Percentiles rank a stretch among this genome's conserved stretches.
Conservation (phyloP, 2,329 filamentous ascomycete species). For the Lachnum nothofagi region DNA sequence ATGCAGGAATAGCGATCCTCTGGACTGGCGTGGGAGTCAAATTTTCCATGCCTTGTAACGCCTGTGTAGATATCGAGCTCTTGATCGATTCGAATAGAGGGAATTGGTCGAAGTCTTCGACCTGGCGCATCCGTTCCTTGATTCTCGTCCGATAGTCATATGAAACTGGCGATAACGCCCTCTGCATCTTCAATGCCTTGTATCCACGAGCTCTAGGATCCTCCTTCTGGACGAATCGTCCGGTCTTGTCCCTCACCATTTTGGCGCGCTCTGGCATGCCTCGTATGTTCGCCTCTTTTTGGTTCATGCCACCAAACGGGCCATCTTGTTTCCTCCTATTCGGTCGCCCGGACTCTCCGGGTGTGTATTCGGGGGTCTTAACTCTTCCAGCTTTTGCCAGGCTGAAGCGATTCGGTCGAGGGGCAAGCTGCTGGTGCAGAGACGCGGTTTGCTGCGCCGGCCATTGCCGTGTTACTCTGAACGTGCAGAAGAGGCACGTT, state of each 20-base stretch:
- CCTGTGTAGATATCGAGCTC: conserved; percentile 66
- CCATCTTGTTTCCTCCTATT: conserved; percentile 41
- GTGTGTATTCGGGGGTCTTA: conserved; percentile 9
- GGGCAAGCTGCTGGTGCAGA: conserved; percentile 21
- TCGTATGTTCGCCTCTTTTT: conserved; percentile 43
- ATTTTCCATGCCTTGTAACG: conserved; percentile 68
- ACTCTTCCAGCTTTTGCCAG: conserved; percentile 24
- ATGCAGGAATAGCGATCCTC: conserved; percentile 75
- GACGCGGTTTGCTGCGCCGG: conserved; percentile 26
- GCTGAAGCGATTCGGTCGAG: conserved; percentile 26
- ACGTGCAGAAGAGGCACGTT: conserved; percentile 28
- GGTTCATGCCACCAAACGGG: conserved; percentile 57
- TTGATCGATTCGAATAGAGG: conserved; percentile 66
- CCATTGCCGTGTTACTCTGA: conserved; percentile 24
- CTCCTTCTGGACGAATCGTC: conserved; percentile 7
- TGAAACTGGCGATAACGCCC: conserved; percentile 66
- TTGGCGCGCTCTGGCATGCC: conserved; percentile 36
- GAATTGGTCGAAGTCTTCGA: conserved; percentile 79
- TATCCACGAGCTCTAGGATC: conserved; percentile 39
- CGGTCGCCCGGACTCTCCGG: conserved; percentile 23
- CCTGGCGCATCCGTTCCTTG: conserved; percentile 54
- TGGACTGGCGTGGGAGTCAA: conserved; percentile 84
- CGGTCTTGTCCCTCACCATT: conserved; percentile 12
- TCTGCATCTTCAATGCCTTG: conserved; percentile 94
- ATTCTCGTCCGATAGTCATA: conserved; percentile 59